Percentiles rank a stretch among this genome's conserved stretches.
phyloP scores from a whole-genome alignment of 1,284 basidiomycete species.

The Cryptococcus depauperatus region DNA sequence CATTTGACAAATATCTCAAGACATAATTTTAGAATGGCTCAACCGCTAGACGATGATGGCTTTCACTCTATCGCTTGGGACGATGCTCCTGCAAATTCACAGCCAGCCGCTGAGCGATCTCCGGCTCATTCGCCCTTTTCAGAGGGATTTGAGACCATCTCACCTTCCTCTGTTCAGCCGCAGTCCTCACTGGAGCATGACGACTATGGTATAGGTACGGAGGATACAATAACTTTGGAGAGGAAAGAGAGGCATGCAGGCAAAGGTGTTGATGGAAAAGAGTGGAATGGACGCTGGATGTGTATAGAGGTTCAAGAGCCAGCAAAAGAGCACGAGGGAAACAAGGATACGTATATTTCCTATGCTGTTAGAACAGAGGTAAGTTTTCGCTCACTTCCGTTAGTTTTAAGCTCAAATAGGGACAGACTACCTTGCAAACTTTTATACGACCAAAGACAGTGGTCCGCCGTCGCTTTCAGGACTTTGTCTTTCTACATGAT shows the following conservation, averaged over 20 bases:
- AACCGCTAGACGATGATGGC: slow-evolving; percentile 32
- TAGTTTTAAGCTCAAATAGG: neutral
- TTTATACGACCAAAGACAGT: slow-evolving; percentile 51
- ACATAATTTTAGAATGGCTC: no score
- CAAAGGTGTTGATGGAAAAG: slow-evolving; percentile 13
- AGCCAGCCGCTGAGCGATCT: neutral
- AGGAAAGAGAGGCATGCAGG: slow-evolving; percentile 4
- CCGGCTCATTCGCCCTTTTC: slow-evolving; percentile 13
- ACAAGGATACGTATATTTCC: slow-evolving; percentile 92
- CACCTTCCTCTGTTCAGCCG: slow-evolving; percentile 5
- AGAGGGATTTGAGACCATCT: slow-evolving; percentile 41
- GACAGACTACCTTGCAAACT: slow-evolving; percentile 39
- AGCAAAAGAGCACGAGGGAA: slow-evolving; percentile 88
- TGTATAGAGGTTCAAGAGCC: slow-evolving; percentile 81
- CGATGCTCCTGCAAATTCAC: slow-evolving; percentile 27
- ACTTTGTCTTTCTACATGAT: slow-evolving; percentile 90
- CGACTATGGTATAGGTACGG: neutral
- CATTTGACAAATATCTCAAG: no score
- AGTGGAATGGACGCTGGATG: slow-evolving; percentile 77
- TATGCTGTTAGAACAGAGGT: slow-evolving; percentile 89
- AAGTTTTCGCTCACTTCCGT: slow-evolving; percentile 19
- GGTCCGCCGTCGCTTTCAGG: slow-evolving; percentile 87
- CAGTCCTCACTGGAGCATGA: neutral
- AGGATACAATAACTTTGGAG: neutral
- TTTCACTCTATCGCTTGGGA: slow-evolving; percentile 44